Base-by-base conservation (phyloP, 148 eudicot species). In the Amaranthus palmeri region DNA sequence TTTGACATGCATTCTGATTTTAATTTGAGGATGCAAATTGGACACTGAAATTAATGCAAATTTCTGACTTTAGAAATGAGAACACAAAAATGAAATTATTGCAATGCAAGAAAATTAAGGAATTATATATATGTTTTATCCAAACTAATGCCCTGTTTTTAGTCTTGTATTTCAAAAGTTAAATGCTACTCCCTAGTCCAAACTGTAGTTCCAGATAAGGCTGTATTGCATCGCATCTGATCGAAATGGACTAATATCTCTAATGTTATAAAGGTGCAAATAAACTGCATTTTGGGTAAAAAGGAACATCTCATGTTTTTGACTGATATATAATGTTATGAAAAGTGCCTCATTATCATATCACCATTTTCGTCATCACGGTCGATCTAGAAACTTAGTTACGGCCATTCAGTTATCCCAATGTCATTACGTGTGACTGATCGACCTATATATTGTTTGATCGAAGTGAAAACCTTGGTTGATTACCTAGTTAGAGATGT, bases 401-500 rank as follows among this genome's bases (percentile, higher is more conserved):
- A 0, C 36, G 2, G 36, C 2, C 36, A 25, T 25, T 25, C 36
- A 1, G 36, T 25, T 25, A 25, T 2, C 36, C 36, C 2, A 25
- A 25, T 25, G 2, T 25, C 36, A 25, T 12, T 45, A 47, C 46
- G 13, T 15, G 52, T 6, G 5, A 46, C 52, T 0, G 42, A 65
- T 49, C 46, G 7, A 25, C 3, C 6, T 70, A 18, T 25, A 42
- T 45, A 43, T 70, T 58, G 43, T 18, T 18, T 45, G 64, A 46
- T 67, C 54, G 15, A 67, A 74, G 56, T 74, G 66, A 46, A 17
- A 71, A 47, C 7, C 11, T 36, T 25, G 46, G 25, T 6, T 47
- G 50, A 15, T 52, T 25, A 61, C 15, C 36, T 47, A 11, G 13
- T 58, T 0, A 71, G 65, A 66, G 42, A 66, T 73, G 77, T 54